These are phyloP conservation scores for Gracilaria gracilis DNA, from an alignment of 23 red algal genomes.

Conservation along the genomic window DNA sequence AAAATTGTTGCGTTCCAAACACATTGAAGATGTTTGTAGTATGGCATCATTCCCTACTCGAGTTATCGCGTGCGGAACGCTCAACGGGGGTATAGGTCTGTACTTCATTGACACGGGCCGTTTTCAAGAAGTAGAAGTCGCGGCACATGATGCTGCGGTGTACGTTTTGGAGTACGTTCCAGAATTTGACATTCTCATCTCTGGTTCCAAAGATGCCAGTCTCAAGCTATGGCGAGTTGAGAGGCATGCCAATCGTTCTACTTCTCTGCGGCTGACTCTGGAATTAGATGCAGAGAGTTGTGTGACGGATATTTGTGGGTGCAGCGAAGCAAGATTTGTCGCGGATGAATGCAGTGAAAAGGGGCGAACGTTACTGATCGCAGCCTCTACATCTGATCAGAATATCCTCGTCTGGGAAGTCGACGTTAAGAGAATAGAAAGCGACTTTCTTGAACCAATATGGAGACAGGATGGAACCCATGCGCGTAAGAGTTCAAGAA, in stretches of 20 bases:
- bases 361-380: constrained; percentile 17
- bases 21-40: constrained; percentile 44
- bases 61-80: constrained; percentile 42
- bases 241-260: not conserved
- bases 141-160: constrained; percentile 69
- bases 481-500: not conserved
- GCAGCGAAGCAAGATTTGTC: not conserved
- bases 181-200: constrained; percentile 35
- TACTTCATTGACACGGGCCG: constrained; percentile 61
- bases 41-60: constrained; percentile 20
- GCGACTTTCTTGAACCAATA: constrained; percentile 56
- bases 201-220: constrained; percentile 68
- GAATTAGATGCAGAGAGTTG: constrained; percentile 69
- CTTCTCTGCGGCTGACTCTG: constrained; percentile 23
- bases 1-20: constrained; percentile 42
- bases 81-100: constrained; percentile 50
- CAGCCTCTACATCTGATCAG: constrained; percentile 30
- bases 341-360: not conserved
- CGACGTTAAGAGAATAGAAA: constrained; percentile 2
- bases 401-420: constrained; percentile 57
- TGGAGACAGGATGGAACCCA: constrained; percentile 23
- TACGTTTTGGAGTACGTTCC: constrained; percentile 46
- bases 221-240: constrained; percentile 57
- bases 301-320: constrained; percentile 46
- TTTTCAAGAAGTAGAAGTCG: constrained; percentile 18